These are phyloP conservation scores for Plasmodium falciparum DNA, from an alignment of 169 alveolate genomes.

Conservation along the genomic window DNA sequence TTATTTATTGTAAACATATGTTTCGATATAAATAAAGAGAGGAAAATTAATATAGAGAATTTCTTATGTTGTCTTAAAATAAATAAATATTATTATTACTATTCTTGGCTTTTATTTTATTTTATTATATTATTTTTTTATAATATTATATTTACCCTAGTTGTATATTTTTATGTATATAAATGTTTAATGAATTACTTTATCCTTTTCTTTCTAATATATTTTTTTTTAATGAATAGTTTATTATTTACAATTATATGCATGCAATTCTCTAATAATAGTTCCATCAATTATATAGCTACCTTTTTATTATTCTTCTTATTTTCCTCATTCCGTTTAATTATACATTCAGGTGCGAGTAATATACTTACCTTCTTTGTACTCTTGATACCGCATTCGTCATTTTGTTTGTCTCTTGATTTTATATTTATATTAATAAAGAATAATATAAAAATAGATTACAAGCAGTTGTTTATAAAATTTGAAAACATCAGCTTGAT, in stretches of 20 bases:
- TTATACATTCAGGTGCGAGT: slow-evolving; percentile 42
- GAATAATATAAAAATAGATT: slow-evolving; percentile 30
- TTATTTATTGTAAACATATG: slow-evolving; percentile 44
- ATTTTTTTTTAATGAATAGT: slow-evolving; percentile 46
- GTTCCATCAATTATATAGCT: slow-evolving; percentile 58
- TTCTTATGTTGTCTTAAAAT: slow-evolving; percentile 54
- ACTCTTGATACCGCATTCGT: slow-evolving; percentile 44
- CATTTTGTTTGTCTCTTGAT: slow-evolving; percentile 69
- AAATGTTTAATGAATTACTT: slow-evolving; percentile 29
- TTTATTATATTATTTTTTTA: slow-evolving; percentile 40
- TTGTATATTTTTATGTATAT: slow-evolving; percentile 34
- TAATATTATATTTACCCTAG: slow-evolving; percentile 29
- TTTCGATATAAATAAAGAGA: slow-evolving; percentile 65
- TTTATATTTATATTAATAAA: slow-evolving; percentile 46
- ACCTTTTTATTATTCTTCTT: slow-evolving; percentile 53
- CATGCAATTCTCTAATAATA: slow-evolving; percentile 53
- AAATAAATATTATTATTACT: slow-evolving; percentile 68
- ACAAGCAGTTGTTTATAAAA: slow-evolving; percentile 20
- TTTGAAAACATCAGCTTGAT: slow-evolving; percentile 39
- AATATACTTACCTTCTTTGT: slow-evolving; percentile 9
- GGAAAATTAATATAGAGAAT: slow-evolving; percentile 43
- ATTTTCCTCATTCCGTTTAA: slow-evolving; percentile 61
- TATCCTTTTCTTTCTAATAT: slow-evolving; percentile 14
- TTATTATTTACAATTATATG: slow-evolving; percentile 59
- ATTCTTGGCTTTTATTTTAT: slow-evolving; percentile 60